Evolutionary conservation across 768 basidiomycete species (phyloP), one percentile per base, ranked within the genome.

Genomic region (Dioszegia crocea): DNA sequence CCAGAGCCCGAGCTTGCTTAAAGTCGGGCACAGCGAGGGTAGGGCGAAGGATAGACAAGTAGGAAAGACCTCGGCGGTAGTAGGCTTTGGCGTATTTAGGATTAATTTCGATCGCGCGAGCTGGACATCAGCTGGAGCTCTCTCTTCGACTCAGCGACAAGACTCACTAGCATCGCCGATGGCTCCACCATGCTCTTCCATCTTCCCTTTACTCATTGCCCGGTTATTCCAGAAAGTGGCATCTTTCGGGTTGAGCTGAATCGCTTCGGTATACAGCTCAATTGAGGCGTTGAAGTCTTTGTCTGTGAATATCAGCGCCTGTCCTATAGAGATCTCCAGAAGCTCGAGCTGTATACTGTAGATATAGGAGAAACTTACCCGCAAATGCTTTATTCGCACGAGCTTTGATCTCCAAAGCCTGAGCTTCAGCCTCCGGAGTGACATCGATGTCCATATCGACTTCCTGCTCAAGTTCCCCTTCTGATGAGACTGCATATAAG

Each of bases 191-290:
- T 88, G 87, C 78, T 99, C 86, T 76, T 99, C 81, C 56, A 98
- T 78, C 79, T 89, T 96, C 78, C 93, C 90, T 50, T 94, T 84
- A 14, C 89, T 83, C 77, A 91, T 89, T 1, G 96, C 91, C 36
- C 94, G 84, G 78, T 98, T 98, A 73, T 88, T 92, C 88, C 89
- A 98, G 52, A 94, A 77, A 14, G 91, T 92, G 52, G 91, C 80
- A 68, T 97, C 94, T 56, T 81, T 80, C 0, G 91, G 92, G 74
- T 99, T 92, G 72, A 86, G 83, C 64, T 87, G 85, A 65, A 98
- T 88, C 1, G 94, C 90, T 36, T 85, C 78, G 2, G 87, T 83
- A 76, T 98, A 99, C 36, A 96, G 78, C 39, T 83, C 81, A 10
- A 88, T 86, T 11, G 93, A 91, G 16, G 78, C 75, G 21, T 82